Conservation (phyloP, 495 filamentous ascomycete genomes). For the Hypoxylon perforatum region DNA sequence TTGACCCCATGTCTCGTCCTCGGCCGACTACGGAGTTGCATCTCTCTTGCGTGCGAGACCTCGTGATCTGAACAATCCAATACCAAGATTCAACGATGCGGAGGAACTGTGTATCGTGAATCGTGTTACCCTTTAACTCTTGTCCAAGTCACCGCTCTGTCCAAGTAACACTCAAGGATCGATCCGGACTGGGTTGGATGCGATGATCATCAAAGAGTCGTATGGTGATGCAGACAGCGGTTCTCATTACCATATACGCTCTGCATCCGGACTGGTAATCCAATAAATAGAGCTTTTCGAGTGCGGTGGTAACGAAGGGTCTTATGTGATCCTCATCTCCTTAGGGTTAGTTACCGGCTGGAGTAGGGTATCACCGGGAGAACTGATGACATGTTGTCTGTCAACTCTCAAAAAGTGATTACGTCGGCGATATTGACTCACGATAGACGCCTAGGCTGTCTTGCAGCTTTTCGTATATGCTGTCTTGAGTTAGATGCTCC, state of each 20-base stretch:
- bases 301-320: background rate
- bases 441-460: background rate
- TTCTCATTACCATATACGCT: too few species aligned
- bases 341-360: background rate
- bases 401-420: slow-evolving; percentile 1
- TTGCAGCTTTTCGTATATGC: background rate
- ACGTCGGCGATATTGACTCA: background rate
- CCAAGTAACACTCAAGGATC: too few species aligned
- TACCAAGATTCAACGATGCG: background rate
- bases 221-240: too few species aligned
- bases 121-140: background rate
- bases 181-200: too few species aligned
- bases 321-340: slow-evolving; percentile 2
- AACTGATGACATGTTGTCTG: background rate
- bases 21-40: slow-evolving; percentile 27
- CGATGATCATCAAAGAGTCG: too few species aligned
- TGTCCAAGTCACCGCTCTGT: too few species aligned
- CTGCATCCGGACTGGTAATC: background rate
- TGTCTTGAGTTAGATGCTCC: background rate
- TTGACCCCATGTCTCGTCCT: slow-evolving; percentile 3
- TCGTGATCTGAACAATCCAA: slow-evolving; percentile 9
- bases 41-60: slow-evolving; percentile 9
- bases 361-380: slow-evolving; percentile 14
- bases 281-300: background rate
- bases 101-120: slow-evolving; percentile 1